These are phyloP conservation scores for Akanthomyces muscarius DNA, from an alignment of 2,329 filamentous ascomycete species.

Conservation along the genomic window DNA sequence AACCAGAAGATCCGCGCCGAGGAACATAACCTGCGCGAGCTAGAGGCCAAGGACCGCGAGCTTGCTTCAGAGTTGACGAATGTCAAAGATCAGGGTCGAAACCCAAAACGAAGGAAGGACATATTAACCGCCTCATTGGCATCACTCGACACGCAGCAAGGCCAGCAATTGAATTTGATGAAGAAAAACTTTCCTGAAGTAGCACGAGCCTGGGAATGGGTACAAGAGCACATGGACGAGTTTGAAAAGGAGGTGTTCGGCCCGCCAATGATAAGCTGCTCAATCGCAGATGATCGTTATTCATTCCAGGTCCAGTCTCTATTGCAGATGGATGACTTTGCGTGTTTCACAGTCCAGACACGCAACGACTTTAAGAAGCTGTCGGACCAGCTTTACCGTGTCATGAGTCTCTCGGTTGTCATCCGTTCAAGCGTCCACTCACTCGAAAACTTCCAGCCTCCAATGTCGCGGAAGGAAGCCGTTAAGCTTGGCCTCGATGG, in stretches of 20 bases:
- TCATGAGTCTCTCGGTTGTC: conserved; percentile 65
- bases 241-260: conserved; percentile 78
- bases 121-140: conserved; percentile 47
- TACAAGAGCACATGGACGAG: conserved; percentile 62
- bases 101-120: conserved; percentile 36
- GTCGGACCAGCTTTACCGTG: conserved; percentile 58
- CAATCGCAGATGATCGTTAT: conserved; percentile 68
- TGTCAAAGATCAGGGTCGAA: conserved; percentile 38
- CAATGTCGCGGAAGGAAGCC: conserved; percentile 54
- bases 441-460: conserved; percentile 52
- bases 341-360: conserved; percentile 74
- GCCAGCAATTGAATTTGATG: conserved; percentile 68
- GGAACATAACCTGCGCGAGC: conserved; percentile 53
- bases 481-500: conserved; percentile 65
- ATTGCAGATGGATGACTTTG: conserved; percentile 48
- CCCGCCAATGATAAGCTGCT: conserved; percentile 76
- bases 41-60: conserved; percentile 40
- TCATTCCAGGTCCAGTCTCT: conserved; percentile 52
- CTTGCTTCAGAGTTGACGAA: conserved; percentile 38
- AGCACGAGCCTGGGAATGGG: conserved; percentile 73
- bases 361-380: conserved; percentile 70
- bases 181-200: conserved; percentile 58
- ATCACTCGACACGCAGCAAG: conserved; percentile 67
- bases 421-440: conserved; percentile 58
- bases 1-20: conserved; percentile 67